Percentiles rank a stretch among this genome's conserved stretches.
Evolutionary conservation across 768 basidiomycete species (phyloP).

Genomic region (Boletus rex-veris): DNA sequence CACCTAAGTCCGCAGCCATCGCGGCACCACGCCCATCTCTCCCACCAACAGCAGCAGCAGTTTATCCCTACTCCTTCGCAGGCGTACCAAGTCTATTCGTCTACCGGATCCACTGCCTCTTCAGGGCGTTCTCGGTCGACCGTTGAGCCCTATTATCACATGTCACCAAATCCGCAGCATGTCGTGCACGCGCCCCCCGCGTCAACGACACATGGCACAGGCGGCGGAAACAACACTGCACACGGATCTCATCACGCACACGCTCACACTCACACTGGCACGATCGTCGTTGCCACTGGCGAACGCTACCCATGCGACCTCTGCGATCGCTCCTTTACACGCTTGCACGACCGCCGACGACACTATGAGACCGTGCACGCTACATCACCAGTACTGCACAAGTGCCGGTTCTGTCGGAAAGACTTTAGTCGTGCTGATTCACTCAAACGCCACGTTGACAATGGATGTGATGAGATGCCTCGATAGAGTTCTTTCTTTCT

Average conservation of each 20-base stretch:
- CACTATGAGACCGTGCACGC: constrained; percentile 78
- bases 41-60: constrained; percentile 24
- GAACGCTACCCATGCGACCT: constrained; percentile 71
- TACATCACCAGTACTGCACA: constrained; percentile 59
- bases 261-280: constrained; percentile 10
- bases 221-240: constrained; percentile 13
- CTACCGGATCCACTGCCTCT: constrained; percentile 23
- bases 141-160: constrained; percentile 38
- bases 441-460: constrained; percentile 78
- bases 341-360: constrained; percentile 77
- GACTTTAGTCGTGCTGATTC: constrained; percentile 79
- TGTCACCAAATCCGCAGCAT: constrained; percentile 39
- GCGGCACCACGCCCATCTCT: constrained; percentile 14
- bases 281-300: constrained; percentile 27
- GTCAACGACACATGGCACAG: constrained; percentile 14
- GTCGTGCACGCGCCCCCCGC: constrained; percentile 12
- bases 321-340: constrained; percentile 77
- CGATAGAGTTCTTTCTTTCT: constrained; percentile 24
- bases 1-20: constrained; percentile 15
- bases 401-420: constrained; percentile 71
- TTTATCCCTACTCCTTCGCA: constrained; percentile 54
- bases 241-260: constrained; percentile 11
- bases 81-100: constrained; percentile 34
- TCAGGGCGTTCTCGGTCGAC: constrained; percentile 27
- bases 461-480: constrained; percentile 70